Conservation (phyloP, 177 flowering plant genomes). For the Vitis hybrid region DNA sequence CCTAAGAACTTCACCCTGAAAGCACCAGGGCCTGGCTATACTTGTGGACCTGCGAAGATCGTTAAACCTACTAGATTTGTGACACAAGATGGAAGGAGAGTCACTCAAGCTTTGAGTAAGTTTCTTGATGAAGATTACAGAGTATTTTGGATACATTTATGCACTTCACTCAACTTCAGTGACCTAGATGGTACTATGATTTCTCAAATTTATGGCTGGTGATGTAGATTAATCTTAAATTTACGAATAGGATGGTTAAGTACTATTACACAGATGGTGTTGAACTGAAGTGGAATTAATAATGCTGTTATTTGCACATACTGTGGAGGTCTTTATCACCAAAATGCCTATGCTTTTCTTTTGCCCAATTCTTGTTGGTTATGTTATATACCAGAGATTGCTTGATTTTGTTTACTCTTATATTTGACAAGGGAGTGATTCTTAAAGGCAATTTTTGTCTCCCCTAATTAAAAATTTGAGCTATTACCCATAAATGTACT, state of each 20-base stretch:
- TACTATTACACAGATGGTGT: background rate
- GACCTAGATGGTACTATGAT: background rate
- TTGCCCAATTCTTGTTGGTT: too few species aligned
- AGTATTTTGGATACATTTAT: background rate
- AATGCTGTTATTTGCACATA: background rate
- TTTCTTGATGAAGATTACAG: slow-evolving; percentile 1
- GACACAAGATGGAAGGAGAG: slow-evolving; percentile 62
- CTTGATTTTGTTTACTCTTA: too few species aligned
- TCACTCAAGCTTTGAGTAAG: slow-evolving; percentile 91
- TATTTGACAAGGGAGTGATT: too few species aligned
- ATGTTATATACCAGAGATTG: too few species aligned
- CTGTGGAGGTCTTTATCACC: too few species aligned
- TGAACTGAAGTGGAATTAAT: background rate
- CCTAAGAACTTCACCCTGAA: slow-evolving; percentile 79
- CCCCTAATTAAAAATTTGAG: too few species aligned
- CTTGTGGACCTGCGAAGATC: slow-evolving; percentile 70
- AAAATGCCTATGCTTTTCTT: too few species aligned
- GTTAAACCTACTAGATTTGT: slow-evolving; percentile 57
- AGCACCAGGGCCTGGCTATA: slow-evolving; percentile 91
- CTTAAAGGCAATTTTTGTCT: too few species aligned
- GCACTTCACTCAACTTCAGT: background rate
- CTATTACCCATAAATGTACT: background rate
- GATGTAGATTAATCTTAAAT: background rate
- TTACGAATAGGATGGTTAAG: background rate
- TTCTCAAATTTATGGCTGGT: background rate